These are phyloP conservation scores for Neurospora intermedia DNA, from an alignment of 495 filamentous ascomycete genomes.

Conservation along the genomic window DNA sequence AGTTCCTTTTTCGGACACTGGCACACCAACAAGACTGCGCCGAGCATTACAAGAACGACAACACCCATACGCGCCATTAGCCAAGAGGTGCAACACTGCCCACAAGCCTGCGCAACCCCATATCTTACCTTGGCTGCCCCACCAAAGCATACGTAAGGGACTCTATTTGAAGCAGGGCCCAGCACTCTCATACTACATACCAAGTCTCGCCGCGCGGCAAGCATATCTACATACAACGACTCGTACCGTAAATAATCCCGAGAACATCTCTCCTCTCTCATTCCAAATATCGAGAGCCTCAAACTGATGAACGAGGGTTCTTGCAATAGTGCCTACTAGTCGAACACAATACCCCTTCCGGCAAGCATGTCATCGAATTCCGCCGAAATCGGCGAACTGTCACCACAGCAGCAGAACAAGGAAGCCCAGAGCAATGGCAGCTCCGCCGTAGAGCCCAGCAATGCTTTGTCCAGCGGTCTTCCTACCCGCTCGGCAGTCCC, in stretches of 20 bases:
- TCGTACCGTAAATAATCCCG: background rate
- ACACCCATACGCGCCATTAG: background rate
- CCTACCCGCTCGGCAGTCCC: constrained; percentile 8
- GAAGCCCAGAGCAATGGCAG: background rate
- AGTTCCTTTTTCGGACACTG: background rate
- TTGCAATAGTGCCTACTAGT: background rate
- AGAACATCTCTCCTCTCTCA: background rate
- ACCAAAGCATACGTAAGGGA: background rate
- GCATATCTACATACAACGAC: background rate
- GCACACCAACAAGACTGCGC: background rate
- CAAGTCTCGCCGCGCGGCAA: background rate
- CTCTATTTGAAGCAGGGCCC: background rate
- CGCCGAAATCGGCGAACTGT: background rate
- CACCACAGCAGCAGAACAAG: background rate
- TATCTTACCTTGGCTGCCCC: background rate
- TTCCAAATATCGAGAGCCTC: background rate
- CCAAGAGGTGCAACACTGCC: background rate
- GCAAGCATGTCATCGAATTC: background rate
- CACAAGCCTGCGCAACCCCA: background rate
- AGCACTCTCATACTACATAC: background rate
- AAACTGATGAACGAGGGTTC: background rate
- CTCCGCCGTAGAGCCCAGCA: constrained; percentile 5
- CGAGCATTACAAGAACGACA: background rate
- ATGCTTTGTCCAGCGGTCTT: background rate
- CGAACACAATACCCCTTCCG: background rate